phyloP scores from a whole-genome alignment of 306 rosid species.

The Cucumis hystrix region DNA sequence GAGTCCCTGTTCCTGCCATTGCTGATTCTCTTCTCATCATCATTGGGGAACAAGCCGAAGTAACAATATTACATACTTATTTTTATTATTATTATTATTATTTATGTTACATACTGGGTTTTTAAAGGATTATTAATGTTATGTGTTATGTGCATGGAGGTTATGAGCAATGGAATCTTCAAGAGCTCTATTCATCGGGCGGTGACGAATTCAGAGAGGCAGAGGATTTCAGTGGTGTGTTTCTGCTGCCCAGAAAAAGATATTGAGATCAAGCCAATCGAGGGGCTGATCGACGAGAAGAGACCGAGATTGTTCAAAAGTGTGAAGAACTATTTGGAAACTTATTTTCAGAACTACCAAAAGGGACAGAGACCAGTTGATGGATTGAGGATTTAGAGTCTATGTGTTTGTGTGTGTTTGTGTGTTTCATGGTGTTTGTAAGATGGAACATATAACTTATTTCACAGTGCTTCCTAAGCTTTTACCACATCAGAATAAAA shows the following conservation, averaged over 20 bases:
- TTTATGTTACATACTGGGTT: too few species aligned
- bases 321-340: conserved; percentile 21
- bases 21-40: conserved; percentile 50
- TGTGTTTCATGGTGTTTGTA: neutral
- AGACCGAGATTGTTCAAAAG: conserved; percentile 33
- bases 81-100: too few species aligned
- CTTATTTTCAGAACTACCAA: conserved; percentile 42
- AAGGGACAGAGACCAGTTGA: conserved; percentile 47
- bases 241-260: conserved; percentile 33
- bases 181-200: conserved; percentile 59
- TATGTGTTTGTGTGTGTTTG: too few species aligned
- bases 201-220: conserved; percentile 31
- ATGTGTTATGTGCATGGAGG: neutral
- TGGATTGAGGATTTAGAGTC: conserved; percentile 21
- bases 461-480: neutral
- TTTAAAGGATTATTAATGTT: neutral
- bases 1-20: conserved; percentile 52
- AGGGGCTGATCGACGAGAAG: conserved; percentile 26
- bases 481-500: neutral
- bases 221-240: conserved; percentile 40
- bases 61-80: too few species aligned
- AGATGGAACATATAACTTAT: neutral
- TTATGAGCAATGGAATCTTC: conserved; percentile 43
- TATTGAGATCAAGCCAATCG: conserved; percentile 37
- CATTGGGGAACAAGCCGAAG: conserved; percentile 77